These are phyloP conservation scores for Aspergillus campestris DNA, from an alignment of 495 filamentous ascomycete species.

Conservation along the genomic window DNA sequence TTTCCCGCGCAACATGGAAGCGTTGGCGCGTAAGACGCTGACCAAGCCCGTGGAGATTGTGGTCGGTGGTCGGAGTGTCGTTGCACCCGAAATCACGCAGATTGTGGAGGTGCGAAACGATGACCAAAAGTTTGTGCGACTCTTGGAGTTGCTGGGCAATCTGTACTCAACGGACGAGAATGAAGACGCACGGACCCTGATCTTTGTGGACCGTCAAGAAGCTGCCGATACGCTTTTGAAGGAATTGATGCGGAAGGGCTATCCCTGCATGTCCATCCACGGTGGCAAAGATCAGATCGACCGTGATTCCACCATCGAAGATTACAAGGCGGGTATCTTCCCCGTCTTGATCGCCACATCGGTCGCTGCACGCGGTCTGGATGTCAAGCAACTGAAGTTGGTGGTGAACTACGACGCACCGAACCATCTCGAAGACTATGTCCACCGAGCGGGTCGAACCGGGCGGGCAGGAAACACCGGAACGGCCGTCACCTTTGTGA, in stretches of 20 bases:
- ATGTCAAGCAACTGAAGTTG: conserved; percentile 93
- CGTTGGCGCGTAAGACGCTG: conserved; percentile 80
- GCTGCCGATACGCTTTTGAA: conserved; percentile 78
- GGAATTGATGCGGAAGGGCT: conserved; percentile 79
- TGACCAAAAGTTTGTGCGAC: conserved; percentile 72
- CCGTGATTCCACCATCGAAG: conserved; percentile 85
- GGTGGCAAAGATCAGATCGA: conserved; percentile 95
- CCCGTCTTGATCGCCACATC: conserved; percentile 92
- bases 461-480: conserved; percentile 92
- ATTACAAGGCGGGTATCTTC: conserved; percentile 88
- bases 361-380: conserved; percentile 88
- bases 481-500: conserved; percentile 91
- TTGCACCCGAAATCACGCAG: conserved; percentile 91
- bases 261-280: conserved; percentile 93
- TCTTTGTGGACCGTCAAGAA: conserved; percentile 95
- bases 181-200: conserved; percentile 79
- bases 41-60: conserved; percentile 81
- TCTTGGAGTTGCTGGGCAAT: conserved; percentile 81
- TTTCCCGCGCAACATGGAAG: conserved; percentile 90
- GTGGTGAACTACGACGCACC: conserved; percentile 97
- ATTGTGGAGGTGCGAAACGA: conserved; percentile 82
- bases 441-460: conserved; percentile 90
- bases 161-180: conserved; percentile 68
- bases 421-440: conserved; percentile 96
- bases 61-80: conserved; percentile 84